phyloP scores from a whole-genome alignment of 2,329 filamentous ascomycete species.

The Drechslerella coelobrocha region DNA sequence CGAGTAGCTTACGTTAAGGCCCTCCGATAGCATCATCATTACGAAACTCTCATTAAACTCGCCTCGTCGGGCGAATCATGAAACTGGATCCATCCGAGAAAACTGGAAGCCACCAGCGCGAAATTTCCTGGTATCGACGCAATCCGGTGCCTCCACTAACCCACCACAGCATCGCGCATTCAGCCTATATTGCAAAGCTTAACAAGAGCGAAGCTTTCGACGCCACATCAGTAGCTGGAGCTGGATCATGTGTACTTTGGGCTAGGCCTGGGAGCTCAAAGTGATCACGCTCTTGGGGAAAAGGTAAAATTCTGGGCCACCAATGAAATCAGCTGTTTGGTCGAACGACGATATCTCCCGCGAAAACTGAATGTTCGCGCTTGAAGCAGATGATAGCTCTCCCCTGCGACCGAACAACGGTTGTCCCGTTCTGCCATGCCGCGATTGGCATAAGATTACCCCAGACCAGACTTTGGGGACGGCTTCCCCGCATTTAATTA shows the following conservation, averaged over 20 bases:
- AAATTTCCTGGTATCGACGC: not conserved
- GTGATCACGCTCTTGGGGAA: constrained; percentile 28
- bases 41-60: no score
- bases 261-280: constrained; percentile 9
- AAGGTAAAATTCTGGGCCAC: constrained; percentile 35
- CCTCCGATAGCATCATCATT: no score
- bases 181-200: constrained; percentile 49
- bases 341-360: no score
- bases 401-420: no score
- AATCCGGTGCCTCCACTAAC: constrained; percentile 2
- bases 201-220: constrained; percentile 37
- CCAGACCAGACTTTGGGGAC: not conserved
- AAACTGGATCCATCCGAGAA: no score
- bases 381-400: no score
- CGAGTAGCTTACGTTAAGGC: no score
- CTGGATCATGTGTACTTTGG: constrained; percentile 15
- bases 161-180: constrained; percentile 16
- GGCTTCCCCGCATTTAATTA: constrained; percentile 14
- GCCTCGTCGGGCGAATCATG: no score
- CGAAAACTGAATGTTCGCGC: not conserved
- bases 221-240: constrained; percentile 12
- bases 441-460: not conserved
- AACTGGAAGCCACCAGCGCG: no score
- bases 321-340: no score
- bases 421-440: no score